phyloP scores from a whole-genome alignment of 257 asterid species.

The Penstemon eatonii region DNA sequence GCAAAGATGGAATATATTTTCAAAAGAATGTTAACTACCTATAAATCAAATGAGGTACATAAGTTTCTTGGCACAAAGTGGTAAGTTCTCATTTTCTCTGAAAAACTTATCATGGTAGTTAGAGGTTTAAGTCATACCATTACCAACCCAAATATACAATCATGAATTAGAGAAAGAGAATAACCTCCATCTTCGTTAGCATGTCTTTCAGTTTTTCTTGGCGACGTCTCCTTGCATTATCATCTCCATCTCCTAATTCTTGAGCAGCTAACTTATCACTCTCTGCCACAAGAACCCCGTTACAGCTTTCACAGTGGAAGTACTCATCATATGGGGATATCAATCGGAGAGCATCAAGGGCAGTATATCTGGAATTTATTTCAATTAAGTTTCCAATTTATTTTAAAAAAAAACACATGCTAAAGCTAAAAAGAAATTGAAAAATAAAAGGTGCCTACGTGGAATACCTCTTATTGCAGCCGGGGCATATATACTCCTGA shows the following conservation, averaged over 20 bases:
- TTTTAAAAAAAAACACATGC: conserved; percentile 12
- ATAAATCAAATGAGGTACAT: neutral
- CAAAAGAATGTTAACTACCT: too few relatives aligned
- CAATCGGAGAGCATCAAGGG: conserved; percentile 83
- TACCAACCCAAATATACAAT: conserved; percentile 3
- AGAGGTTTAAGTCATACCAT: conserved; percentile 13
- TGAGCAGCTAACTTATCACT: conserved; percentile 74
- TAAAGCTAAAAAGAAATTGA: conserved; percentile 18
- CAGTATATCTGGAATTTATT: conserved; percentile 64
- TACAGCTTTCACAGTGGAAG: conserved; percentile 94
- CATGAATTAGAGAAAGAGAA: conserved; percentile 29
- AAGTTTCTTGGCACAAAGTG: conserved; percentile 14
- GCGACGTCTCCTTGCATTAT: conserved; percentile 81
- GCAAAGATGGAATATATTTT: too few relatives aligned
- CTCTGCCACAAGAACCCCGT: conserved; percentile 80
- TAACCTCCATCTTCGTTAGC: conserved; percentile 87
- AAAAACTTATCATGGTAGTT: neutral
- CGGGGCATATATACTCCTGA: conserved; percentile 88
- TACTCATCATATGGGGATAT: conserved; percentile 68
- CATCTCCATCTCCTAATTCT: conserved; percentile 87
- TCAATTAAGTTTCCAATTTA: conserved; percentile 20
- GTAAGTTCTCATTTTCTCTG: neutral
- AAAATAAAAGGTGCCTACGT: conserved; percentile 3
- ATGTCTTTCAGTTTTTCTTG: conserved; percentile 75
- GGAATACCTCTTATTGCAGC: conserved; percentile 73